These are phyloP conservation scores for Rasamsonia emersonii DNA, from an alignment of 2,329 filamentous ascomycete species.

Conservation along the genomic window DNA sequence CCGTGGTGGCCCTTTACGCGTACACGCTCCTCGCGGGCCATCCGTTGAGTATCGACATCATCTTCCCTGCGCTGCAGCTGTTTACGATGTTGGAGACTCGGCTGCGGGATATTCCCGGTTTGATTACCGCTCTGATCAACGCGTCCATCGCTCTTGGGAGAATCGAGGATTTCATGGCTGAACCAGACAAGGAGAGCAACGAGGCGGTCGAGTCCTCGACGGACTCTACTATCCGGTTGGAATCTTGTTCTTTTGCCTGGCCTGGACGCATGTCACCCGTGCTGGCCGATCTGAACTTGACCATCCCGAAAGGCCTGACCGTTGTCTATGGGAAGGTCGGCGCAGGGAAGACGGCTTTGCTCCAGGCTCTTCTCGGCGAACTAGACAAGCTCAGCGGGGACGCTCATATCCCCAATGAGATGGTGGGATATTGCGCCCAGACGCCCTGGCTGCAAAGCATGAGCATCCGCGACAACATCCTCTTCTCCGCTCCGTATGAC, in stretches of 20 bases:
- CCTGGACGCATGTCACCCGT: conserved; percentile 56
- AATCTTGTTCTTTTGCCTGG: conserved; percentile 67
- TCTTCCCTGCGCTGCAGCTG: conserved; percentile 76
- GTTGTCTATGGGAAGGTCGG: conserved; percentile 57
- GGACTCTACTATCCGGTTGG: conserved; percentile 37
- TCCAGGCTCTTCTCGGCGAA: conserved; percentile 53
- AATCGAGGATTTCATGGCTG: conserved; percentile 78
- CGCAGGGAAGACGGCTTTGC: conserved; percentile 53
- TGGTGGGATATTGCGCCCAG: conserved; percentile 57
- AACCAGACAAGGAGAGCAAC: conserved; percentile 70
- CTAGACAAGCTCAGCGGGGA: conserved; percentile 46
- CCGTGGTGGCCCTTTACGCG: conserved; percentile 70
- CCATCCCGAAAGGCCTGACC: conserved; percentile 49
- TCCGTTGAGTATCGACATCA: conserved; percentile 66
- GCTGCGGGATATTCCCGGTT: conserved; percentile 63
- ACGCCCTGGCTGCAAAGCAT: conserved; percentile 62
- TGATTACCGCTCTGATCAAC: conserved; percentile 71
- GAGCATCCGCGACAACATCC: conserved; percentile 60
- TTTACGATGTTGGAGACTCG: conserved; percentile 68
- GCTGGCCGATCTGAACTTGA: conserved; percentile 45
- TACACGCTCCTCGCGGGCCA: conserved; percentile 65
- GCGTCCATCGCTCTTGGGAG: conserved; percentile 73
- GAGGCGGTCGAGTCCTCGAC: conserved; percentile 24
- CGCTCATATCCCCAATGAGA: conserved; percentile 45
- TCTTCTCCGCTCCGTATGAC: conserved; percentile 60